Percentiles rank a stretch among this genome's conserved stretches.
Evolutionary conservation across 108 stramenopile genomes (phyloP).

Genomic region (Phaeodactylum tricornutum): DNA sequence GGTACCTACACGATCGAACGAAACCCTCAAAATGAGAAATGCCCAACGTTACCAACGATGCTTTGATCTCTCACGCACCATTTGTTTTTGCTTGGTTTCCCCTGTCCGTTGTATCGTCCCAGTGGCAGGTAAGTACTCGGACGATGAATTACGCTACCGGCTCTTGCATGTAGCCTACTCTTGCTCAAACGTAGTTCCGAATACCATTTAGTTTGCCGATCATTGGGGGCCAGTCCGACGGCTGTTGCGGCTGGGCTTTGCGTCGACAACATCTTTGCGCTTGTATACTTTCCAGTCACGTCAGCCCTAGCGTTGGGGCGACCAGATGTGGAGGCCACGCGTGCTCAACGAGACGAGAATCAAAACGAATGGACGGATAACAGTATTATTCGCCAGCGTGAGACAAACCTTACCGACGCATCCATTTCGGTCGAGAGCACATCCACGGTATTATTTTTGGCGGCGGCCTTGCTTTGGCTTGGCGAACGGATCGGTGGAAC

Average conservation of each 20-base stretch:
- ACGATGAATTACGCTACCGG: no score
- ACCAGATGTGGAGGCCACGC: conserved; percentile 29
- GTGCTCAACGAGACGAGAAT: neutral
- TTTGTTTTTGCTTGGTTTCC: no score
- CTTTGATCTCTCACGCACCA: no score
- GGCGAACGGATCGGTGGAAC: conserved; percentile 23
- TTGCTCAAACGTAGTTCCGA: no score
- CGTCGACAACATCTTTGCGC: conserved; percentile 67
- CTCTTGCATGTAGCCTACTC: no score
- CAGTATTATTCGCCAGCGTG: neutral
- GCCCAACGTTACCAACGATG: no score
- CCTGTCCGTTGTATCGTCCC: no score
- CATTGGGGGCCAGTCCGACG: conserved; percentile 32
- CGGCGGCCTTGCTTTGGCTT: conserved; percentile 36
- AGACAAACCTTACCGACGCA: neutral
- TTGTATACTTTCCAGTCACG: conserved; percentile 67
- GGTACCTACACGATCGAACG: no score
- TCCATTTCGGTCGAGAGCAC: conserved; percentile 21
- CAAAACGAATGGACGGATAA: neutral
- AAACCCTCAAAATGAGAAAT: no score
- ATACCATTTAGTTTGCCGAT: conserved; percentile 51
- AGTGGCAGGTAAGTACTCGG: no score
- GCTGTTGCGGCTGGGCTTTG: conserved; percentile 60
- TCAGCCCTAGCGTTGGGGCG: conserved; percentile 38
- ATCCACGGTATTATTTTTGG: conserved; percentile 32